Percentiles rank a stretch among this genome's conserved stretches.
Conservation (phyloP, 1,284 basidiomycete genomes). For the Rhodotorula sp. region DNA sequence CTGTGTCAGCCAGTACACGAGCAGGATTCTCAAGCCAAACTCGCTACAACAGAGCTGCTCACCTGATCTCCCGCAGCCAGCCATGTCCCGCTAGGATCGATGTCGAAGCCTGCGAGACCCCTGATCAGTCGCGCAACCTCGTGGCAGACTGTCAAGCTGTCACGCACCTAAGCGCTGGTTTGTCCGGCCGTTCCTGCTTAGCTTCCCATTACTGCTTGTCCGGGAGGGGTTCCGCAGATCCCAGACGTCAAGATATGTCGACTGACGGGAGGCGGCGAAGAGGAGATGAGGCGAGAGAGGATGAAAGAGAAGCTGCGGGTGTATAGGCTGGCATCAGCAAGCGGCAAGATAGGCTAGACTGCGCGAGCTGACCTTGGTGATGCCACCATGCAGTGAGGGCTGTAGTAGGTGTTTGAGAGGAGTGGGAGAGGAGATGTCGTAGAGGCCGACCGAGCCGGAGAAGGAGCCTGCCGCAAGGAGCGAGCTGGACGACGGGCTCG, state of each 20-base stretch:
- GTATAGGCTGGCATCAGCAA: not conserved
- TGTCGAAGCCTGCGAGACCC: slow-evolving; percentile 58
- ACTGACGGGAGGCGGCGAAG: slow-evolving; percentile 72
- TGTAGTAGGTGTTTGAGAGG: slow-evolving; percentile 24
- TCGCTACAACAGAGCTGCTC: too few relatives aligned
- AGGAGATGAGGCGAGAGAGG: slow-evolving; percentile 62
- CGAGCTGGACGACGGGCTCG: slow-evolving; percentile 56
- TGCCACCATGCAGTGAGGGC: slow-evolving; percentile 53
- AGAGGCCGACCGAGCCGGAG: slow-evolving; percentile 67
- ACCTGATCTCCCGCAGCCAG: slow-evolving; percentile 72
- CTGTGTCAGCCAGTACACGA: too few relatives aligned
- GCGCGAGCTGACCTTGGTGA: slow-evolving; percentile 63
- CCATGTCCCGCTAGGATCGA: slow-evolving; percentile 69
- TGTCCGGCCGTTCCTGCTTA: slow-evolving; percentile 45
- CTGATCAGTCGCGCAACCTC: too few relatives aligned
- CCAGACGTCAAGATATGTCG: slow-evolving; percentile 66
- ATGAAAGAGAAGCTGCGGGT: slow-evolving; percentile 70
- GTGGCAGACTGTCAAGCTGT: not conserved
- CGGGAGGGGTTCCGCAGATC: slow-evolving; percentile 65
- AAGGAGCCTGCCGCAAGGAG: slow-evolving; percentile 66
- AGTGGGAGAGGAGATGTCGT: slow-evolving; percentile 60
- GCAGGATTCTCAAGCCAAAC: too few relatives aligned
- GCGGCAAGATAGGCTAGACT: not conserved
- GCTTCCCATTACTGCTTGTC: slow-evolving; percentile 49
- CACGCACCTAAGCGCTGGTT: slow-evolving; percentile 31